Evolutionary conservation across 2,329 filamentous ascomycete genomes (phyloP).

Genomic region (Penicillium vulpinum): DNA sequence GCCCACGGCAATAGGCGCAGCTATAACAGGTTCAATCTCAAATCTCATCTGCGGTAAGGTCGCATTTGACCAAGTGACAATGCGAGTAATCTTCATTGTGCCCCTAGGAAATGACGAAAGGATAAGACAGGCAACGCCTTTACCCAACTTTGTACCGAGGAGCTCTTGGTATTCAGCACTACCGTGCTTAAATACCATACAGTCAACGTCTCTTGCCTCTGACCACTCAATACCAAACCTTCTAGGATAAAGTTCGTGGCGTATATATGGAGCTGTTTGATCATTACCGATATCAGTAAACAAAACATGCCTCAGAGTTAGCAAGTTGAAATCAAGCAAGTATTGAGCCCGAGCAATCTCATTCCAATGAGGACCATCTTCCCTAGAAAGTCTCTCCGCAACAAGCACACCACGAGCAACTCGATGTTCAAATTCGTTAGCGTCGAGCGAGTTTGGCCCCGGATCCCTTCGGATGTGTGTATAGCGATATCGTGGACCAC

Average conservation of each 20-base stretch:
- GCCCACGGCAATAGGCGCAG: background rate
- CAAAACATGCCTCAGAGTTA: background rate
- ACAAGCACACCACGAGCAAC: background rate
- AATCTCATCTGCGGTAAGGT: background rate
- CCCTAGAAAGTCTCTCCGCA: background rate
- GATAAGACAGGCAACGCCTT: background rate
- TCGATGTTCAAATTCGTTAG: background rate
- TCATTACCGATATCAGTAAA: background rate
- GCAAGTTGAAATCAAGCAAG: background rate
- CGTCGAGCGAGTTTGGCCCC: background rate
- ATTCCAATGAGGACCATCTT: background rate
- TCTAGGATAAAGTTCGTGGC: background rate
- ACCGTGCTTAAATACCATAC: background rate
- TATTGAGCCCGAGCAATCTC: conserved; percentile 1
- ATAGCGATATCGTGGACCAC: background rate
- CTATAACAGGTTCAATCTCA: background rate
- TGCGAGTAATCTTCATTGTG: background rate
- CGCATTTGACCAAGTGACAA: background rate
- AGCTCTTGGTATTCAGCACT: background rate
- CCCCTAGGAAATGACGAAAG: background rate
- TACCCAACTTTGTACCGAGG: background rate
- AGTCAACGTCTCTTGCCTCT: background rate
- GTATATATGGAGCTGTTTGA: background rate
- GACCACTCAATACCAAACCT: background rate
- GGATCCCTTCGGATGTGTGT: background rate